Evolutionary conservation across 2,329 filamentous ascomycete species (phyloP), one percentile per base, ranked within the genome.

Genomic region (Fusarium dlaminii): DNA sequence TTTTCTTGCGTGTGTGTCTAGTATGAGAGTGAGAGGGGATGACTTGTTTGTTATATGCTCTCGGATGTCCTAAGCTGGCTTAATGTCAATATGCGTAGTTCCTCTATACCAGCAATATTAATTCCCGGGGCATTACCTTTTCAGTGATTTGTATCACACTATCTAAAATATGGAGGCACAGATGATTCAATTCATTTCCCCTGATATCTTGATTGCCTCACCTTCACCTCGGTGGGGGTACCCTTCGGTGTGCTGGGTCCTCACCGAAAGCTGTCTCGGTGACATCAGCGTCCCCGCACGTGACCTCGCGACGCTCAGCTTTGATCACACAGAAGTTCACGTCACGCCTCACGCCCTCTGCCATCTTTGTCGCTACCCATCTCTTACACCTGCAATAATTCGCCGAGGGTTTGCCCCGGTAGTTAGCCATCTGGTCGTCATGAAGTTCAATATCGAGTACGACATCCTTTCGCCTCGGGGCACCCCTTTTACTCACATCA

Each of bases 371-470:
- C 66, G 62, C 57, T 37, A 14, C 62, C 52, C 69, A 63, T 66
- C 52, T 60, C 40, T 46, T 59, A 49, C 20, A 52, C 46, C 59
- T 24, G 32, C 55, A 54, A 52, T 39, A 73, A 55, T 39, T 65
- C 64, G 57, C 67, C 66, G 70, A 68, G 74, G 66, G 70, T 56
- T 52, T 68, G 42, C 69, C 63, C 63, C 49, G 61, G 75, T 76
- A 62, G 39, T 54, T 37, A 36, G 52, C 30, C 27, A n/a, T n/a
- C 37, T 32, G 68, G 70, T 58, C 81, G 81, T 67, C 64, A 87
- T 88, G 86, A 87, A 85, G 80, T 88, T 88, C 79, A 86, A 85
- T 61, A 87, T 88, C 54, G 86, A 87, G 86, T 87, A 82, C 51
- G 82, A 40, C 13, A 22, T 46, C 24, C n/a, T 32, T 37, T n/a